Base-by-base conservation (phyloP, 2,329 filamentous ascomycete species). In the Fusarium sp. region DNA sequence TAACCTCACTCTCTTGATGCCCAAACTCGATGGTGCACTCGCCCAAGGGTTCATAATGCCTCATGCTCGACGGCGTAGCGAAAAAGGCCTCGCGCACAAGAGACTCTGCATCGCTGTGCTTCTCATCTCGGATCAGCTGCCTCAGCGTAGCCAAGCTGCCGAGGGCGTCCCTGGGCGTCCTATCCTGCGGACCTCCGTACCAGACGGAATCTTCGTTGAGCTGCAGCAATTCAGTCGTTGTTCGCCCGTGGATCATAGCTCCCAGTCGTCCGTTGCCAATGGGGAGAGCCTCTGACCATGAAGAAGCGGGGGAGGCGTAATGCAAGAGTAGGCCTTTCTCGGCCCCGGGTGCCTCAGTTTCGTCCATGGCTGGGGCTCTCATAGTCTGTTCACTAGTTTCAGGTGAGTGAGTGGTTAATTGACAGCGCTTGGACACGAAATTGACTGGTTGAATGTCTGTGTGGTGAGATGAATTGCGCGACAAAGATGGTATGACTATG, bases 181-280 rank as follows among this genome's bases (percentile, higher is more conserved):
- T 80, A 45, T 82, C 73, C 56, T 82, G 81, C 9, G 76, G 77
- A 1, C 79, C 80, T 23, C 82, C 82, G 53, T 80, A 82, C 81
- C 80, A 83, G 12, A 83, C 77, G 2, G 81, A 82, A 56, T 84
- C 81, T 66, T 85, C 83, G 44, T 84, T 85, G 15, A 85, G 73
- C 15, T 69, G 68, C 26, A 78, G 73, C 6, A 83, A 68, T 38
- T 80, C 75, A 46, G 83, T 82, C 1, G 76, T 76, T 14, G 77
- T 71, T 14, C 79, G 77, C 14, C 83, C 83, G 61, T 81, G 80
- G 24, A 84, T 66, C 77, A 83, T 83, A 4, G 70, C 74, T 7
- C 74, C 77, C 2, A 78, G 56, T 19, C 83, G 77, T 12, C 83
- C 83, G 66, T 85, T 85, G 4, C 83, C 83, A 54, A 85, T 77